phyloP scores from a whole-genome alignment of 345 rosid species.

The Sapria himalayana region DNA sequence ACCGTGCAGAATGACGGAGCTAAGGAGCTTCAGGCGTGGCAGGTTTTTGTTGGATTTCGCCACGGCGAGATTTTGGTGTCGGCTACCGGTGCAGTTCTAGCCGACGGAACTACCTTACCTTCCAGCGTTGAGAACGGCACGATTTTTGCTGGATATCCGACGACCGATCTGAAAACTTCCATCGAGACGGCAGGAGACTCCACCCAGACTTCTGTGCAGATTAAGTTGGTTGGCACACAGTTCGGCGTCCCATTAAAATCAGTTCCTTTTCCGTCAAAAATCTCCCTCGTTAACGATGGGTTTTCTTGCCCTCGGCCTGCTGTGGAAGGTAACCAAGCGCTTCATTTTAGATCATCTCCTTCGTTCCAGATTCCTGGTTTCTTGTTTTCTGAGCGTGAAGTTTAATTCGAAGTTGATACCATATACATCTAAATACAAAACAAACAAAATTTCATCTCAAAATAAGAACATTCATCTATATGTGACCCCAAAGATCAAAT shows the following conservation, averaged over 20 bases:
- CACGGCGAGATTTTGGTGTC: constrained; percentile 63
- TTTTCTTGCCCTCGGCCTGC: constrained; percentile 33
- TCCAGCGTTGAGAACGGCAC: constrained; percentile 67
- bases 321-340: constrained; percentile 21
- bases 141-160: constrained; percentile 50
- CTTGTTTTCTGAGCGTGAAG: not conserved
- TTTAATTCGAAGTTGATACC: no score
- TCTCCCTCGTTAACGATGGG: constrained; percentile 65
- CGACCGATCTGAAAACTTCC: constrained; percentile 64
- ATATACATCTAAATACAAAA: no score
- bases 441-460: no score
- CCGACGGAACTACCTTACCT: constrained; percentile 52
- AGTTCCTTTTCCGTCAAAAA: constrained; percentile 49
- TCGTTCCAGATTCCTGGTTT: not conserved
- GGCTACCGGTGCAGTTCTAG: constrained; percentile 49
- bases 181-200: constrained; percentile 83
- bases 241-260: constrained; percentile 48
- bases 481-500: no score
- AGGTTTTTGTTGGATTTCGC: constrained; percentile 41
- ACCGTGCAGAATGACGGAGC: constrained; percentile 51
- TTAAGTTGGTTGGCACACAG: constrained; percentile 70
- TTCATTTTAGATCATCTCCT: not conserved
- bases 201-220: constrained; percentile 55
- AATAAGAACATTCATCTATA: no score
- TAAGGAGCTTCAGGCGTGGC: constrained; percentile 60